A percentile compares a stretch with the other conserved stretches of the same genome.
These are phyloP conservation scores for Blastobotrys malaysiensis DNA, from an alignment of 1,139 yeast species.

Conservation along the genomic window DNA sequence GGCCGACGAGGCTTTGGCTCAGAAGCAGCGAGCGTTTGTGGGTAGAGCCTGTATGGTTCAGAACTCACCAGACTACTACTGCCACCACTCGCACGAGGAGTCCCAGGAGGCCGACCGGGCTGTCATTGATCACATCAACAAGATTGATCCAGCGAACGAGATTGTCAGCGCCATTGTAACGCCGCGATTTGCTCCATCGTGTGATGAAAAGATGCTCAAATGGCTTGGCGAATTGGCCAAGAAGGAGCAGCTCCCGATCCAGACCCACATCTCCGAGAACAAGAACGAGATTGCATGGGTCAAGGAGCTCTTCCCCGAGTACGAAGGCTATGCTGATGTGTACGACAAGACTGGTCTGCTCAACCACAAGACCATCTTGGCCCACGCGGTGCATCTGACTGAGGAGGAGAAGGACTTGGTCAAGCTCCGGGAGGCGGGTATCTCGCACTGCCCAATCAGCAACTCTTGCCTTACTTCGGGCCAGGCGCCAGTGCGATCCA, in stretches of 20 bases:
- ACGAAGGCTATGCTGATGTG: conserved; percentile 65
- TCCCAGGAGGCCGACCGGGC: conserved; percentile 53
- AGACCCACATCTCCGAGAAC: conserved; percentile 88
- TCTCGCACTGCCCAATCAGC: conserved; percentile 91
- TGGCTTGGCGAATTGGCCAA: conserved; percentile 60
- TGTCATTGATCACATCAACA: conserved; percentile 52
- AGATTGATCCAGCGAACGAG: conserved; percentile 47
- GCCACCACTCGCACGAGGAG: conserved; percentile 52
- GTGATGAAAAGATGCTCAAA: conserved; percentile 56
- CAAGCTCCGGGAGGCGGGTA: conserved; percentile 53
- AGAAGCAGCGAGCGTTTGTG: conserved; percentile 83
- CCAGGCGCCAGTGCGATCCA: conserved; percentile 74
- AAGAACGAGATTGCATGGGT: conserved; percentile 71
- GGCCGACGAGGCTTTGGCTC: conserved; percentile 60
- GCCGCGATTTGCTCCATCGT: conserved; percentile 92
- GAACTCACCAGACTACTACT: conserved; percentile 62
- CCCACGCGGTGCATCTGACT: conserved; percentile 79
- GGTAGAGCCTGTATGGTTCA: conserved; percentile 94
- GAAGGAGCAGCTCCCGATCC: conserved; percentile 56
- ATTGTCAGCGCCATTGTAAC: conserved; percentile 69
- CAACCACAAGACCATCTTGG: conserved; percentile 64
- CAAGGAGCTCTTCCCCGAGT: conserved; percentile 64
- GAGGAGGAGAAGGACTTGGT: conserved; percentile 59
- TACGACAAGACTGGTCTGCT: conserved; percentile 62
- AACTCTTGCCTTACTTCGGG: conserved; percentile 89